These are phyloP conservation scores for Suhomyces bribrorum DNA, from an alignment of 1,139 yeast species.

Conservation along the genomic window DNA sequence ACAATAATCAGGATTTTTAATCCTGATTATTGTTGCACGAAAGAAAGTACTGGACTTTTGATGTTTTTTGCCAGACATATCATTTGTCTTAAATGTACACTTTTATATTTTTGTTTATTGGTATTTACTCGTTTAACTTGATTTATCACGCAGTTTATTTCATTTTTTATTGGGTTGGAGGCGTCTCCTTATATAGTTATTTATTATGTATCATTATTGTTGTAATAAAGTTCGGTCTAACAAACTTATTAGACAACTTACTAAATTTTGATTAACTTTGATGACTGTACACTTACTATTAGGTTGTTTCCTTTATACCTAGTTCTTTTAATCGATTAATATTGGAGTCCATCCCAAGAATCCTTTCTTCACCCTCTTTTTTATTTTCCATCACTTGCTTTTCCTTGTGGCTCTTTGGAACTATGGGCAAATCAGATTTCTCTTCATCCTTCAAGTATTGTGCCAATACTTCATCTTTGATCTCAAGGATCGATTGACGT, in stretches of 20 bases:
- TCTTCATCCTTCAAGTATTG: slow-evolving; percentile 60
- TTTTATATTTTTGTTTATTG: slow-evolving; percentile 3
- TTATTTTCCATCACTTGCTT: slow-evolving; percentile 13
- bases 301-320: slow-evolving; percentile 17
- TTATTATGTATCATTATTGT: slow-evolving; percentile 8
- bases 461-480: slow-evolving; percentile 68
- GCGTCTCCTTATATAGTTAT: slow-evolving; percentile 2
- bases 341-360: slow-evolving; percentile 36
- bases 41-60: no score
- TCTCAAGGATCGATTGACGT: slow-evolving; percentile 52
- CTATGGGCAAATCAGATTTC: slow-evolving; percentile 12
- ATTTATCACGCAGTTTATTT: slow-evolving; percentile 1
- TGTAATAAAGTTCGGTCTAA: neutral
- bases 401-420: slow-evolving; percentile 23
- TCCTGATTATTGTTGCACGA: no score
- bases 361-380: slow-evolving; percentile 19
- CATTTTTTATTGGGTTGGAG: slow-evolving; percentile 6
- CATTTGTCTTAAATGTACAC: no score
- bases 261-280: neutral
- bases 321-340: slow-evolving; percentile 36
- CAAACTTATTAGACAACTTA: neutral
- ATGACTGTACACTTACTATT: neutral
- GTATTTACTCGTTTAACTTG: slow-evolving; percentile 3
- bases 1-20: slow-evolving; percentile 5
- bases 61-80: no score